Evolutionary conservation across 176 grass and related monocot genomes (phyloP), one percentile per base, ranked within the genome.

Genomic region (Triticum timopheevii): DNA sequence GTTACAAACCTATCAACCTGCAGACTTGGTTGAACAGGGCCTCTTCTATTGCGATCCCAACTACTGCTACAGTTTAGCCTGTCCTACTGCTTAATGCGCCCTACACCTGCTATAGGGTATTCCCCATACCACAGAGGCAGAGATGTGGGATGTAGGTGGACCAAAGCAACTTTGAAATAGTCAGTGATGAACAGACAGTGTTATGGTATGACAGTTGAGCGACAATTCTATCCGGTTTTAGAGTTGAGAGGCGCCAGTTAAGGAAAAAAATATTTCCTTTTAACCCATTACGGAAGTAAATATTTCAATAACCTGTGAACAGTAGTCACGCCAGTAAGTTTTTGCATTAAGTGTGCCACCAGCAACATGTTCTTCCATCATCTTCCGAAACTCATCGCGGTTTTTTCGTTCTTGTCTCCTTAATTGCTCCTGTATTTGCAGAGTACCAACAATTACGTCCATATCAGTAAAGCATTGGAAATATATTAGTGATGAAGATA

Each of bases 321-420:
- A 93, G 75, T 99, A 99, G 80, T 94, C 92, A 73, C 89, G 94
- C 97, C 97, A 99, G 19, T 90, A 89, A 79, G 94, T 99, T 93
- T 85, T 96, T 91, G 97, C 92, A 44, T 86, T 92, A 88, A 99
- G 85, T 80, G 87, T 82, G 59, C 94, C 92, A 74, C 88, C 69
- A 86, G 90, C 76, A 59, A 89, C 84, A 87, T 99, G 94, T 75
- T 90, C 94, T 88, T 94, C 92, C 92, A 99, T 83, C 89, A 99
- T 90, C 74, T 94, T 96, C 39, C 94, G 92, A 63, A 92, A 96
- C 27, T 81, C 92, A 76, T 99, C 97, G 54, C 97, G 94, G 25
- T 99, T 96, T 85, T 97, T 99, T 44, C 94, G 86, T 77, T 99
- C 97, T 78, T 84, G 88, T 39, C 90, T 92, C 86, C 92, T 92